Evolutionary conservation across 768 basidiomycete species (phyloP).

Genomic region (Mycena belliarum): DNA sequence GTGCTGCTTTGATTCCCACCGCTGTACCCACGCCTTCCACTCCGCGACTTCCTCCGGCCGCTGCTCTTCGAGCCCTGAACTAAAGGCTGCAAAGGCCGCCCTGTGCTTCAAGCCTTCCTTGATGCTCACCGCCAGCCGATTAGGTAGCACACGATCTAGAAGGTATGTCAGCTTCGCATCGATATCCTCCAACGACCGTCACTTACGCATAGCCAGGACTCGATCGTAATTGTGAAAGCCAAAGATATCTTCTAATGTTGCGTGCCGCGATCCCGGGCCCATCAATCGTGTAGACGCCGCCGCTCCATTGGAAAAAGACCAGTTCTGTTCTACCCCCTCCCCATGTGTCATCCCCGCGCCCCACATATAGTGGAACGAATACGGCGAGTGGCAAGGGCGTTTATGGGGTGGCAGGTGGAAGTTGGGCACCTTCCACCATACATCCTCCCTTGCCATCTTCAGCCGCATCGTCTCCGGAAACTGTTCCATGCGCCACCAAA

Average conservation of each 20-base stretch:
- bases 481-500: neutral
- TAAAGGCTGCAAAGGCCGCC: neutral
- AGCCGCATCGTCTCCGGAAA: neutral
- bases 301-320: constrained; percentile 1
- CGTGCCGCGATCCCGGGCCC: neutral
- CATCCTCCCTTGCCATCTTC: neutral
- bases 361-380: constrained; percentile 8
- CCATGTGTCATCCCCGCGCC: too few species aligned
- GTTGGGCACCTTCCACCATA: constrained; percentile 14
- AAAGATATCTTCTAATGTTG: constrained; percentile 1
- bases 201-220: constrained; percentile 5
- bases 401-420: constrained; percentile 4
- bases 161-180: neutral
- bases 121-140: neutral
- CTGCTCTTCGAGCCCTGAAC: neutral
- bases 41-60: neutral
- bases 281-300: neutral
- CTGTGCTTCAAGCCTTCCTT: constrained; percentile 1
- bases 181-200: neutral
- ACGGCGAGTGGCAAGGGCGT: neutral
- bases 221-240: constrained; percentile 12
- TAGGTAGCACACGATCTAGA: neutral
- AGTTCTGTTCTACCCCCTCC: constrained; percentile 4
- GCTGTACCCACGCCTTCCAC: neutral
- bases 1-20: constrained; percentile 11